Conservation (phyloP, 1,284 basidiomycete genomes). For the Fomitopsis palustris region DNA sequence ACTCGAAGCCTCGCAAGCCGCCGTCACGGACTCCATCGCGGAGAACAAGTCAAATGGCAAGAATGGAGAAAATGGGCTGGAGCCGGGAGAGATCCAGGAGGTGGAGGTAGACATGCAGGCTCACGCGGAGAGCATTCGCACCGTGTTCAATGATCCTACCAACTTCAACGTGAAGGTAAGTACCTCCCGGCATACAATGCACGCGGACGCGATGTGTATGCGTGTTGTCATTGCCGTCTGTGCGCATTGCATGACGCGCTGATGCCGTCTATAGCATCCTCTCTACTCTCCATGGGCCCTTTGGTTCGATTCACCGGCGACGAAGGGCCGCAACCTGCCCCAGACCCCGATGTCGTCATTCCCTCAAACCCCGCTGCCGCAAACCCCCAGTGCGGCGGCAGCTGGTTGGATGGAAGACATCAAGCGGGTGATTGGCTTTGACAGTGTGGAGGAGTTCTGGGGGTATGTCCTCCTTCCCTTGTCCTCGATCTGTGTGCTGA, state of each 20-base stretch:
- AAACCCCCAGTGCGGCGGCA: conserved; percentile 63
- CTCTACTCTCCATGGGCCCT: conserved; percentile 94
- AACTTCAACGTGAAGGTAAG: conserved; percentile 90
- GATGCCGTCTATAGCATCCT: conserved; percentile 61
- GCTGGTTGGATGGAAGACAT: conserved; percentile 98
- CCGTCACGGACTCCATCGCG: conserved; percentile 64
- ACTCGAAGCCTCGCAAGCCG: conserved; percentile 70
- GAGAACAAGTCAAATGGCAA: conserved; percentile 39
- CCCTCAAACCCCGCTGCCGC: conserved; percentile 67
- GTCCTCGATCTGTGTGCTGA: conserved; percentile 8
- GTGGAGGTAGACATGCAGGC: conserved; percentile 77
- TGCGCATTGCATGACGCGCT: neutral
- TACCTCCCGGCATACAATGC: neutral
- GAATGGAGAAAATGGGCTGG: conserved; percentile 38
- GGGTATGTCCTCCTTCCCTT: conserved; percentile 51
- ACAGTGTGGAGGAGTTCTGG: conserved; percentile 98
- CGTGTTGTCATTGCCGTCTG: neutral
- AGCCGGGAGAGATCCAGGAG: conserved; percentile 77
- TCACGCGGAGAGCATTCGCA: conserved; percentile 80
- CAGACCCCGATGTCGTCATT: conserved; percentile 81
- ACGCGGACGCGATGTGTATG: neutral
- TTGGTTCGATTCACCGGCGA: conserved; percentile 93
- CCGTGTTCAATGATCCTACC: conserved; percentile 86
- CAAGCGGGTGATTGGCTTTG: conserved; percentile 89
- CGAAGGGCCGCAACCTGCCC: conserved; percentile 83